Conservation (phyloP, 306 rosid species). For the Acacia crassicarpa region DNA sequence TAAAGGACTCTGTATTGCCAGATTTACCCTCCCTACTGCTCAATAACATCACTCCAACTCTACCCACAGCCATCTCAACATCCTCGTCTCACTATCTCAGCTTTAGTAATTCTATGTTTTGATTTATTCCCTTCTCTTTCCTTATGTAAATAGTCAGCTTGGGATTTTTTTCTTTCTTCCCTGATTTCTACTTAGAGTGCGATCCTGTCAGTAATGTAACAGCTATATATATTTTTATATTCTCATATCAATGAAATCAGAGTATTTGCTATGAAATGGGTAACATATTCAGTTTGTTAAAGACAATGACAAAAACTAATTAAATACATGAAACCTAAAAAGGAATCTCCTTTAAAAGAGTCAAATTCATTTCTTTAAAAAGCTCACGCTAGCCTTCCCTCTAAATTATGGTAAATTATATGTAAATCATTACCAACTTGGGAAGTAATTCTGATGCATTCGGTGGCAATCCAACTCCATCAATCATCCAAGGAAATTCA, state of each 20-base stretch:
- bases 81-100: no score
- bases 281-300: neutral
- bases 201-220: neutral
- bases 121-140: neutral
- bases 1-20: no score
- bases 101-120: neutral
- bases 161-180: neutral
- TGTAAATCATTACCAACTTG: conserved; percentile 62
- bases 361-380: neutral
- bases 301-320: neutral
- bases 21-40: no score
- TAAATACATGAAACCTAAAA: neutral
- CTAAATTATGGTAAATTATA: neutral
- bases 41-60: no score
- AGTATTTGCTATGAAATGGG: neutral
- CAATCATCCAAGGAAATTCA: conserved; percentile 83
- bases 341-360: neutral
- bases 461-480: conserved; percentile 90
- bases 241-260: neutral
- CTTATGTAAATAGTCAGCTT: neutral
- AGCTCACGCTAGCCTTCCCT: neutral
- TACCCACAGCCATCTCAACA: no score
- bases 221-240: neutral
- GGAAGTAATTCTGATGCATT: conserved; percentile 79
- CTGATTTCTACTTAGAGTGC: neutral